Evolutionary conservation across 345 rosid genomes (phyloP).

Genomic region (Sisymbrium irio): DNA sequence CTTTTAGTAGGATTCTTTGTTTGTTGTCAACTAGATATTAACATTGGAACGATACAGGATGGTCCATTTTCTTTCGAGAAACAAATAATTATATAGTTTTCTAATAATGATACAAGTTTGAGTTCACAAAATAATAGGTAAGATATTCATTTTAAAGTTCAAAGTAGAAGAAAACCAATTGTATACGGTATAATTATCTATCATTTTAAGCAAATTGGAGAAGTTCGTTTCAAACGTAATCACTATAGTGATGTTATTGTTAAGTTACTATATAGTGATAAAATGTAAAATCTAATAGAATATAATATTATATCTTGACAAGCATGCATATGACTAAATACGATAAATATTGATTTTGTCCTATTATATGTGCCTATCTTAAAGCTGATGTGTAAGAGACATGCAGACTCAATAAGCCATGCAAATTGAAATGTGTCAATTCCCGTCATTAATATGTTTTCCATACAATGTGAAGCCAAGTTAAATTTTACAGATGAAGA

Average conservation of each 20-base stretch:
- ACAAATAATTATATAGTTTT: too few relatives aligned
- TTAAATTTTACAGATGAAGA: not conserved
- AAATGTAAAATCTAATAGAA: not conserved
- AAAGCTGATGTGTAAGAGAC: slow-evolving; percentile 35
- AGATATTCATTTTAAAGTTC: too few relatives aligned
- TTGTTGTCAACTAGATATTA: too few relatives aligned
- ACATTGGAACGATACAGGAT: too few relatives aligned
- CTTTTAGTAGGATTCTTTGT: not conserved
- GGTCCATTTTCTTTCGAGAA: too few relatives aligned
- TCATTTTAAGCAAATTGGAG: not conserved
- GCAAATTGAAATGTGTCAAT: slow-evolving; percentile 36
- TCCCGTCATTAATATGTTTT: not conserved
- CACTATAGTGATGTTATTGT: not conserved
- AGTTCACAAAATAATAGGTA: too few relatives aligned
- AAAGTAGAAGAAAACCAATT: too few relatives aligned
- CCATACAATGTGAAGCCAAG: not conserved
- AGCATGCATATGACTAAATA: not conserved
- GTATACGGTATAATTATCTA: not conserved
- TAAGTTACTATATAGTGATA: not conserved
- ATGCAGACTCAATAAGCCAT: slow-evolving; percentile 28
- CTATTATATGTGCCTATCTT: slow-evolving; percentile 15
- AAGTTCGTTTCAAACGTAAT: slow-evolving; percentile 1
- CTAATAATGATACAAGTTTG: too few relatives aligned
- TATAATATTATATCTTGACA: not conserved
- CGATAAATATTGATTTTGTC: slow-evolving; percentile 3